Percentiles rank a stretch among this genome's conserved stretches.
phyloP scores from a whole-genome alignment of 441 rosid genomes.

The Gossypium laxum region DNA sequence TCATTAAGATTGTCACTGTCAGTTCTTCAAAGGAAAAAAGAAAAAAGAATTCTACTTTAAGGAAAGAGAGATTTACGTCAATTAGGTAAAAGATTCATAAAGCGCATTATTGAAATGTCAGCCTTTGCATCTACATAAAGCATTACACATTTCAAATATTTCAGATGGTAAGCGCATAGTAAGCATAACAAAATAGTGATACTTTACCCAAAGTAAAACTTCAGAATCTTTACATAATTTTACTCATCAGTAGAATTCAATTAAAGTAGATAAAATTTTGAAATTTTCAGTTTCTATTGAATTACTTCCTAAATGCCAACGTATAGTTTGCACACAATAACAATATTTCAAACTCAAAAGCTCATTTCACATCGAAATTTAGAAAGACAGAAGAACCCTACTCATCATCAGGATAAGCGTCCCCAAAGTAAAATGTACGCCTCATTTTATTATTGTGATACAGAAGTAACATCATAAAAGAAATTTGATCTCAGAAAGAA shows the following conservation, averaged over 20 bases:
- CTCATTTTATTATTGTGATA: background rate
- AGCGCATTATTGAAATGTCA: background rate
- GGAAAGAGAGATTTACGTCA: background rate
- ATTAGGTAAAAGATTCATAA: background rate
- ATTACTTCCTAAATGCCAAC: background rate
- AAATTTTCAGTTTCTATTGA: background rate
- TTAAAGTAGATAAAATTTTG: background rate
- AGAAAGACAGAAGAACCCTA: background rate
- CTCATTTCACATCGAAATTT: background rate
- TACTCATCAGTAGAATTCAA: background rate
- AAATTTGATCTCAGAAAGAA: background rate
- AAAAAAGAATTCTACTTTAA: background rate
- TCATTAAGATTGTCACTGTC: background rate
- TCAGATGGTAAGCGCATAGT: background rate
- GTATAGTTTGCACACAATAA: background rate
- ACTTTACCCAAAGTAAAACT: background rate
- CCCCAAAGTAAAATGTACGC: background rate
- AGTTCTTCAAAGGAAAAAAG: background rate
- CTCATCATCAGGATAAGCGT: background rate
- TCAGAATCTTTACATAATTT: background rate
- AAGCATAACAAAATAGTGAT: background rate
- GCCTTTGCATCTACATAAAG: background rate
- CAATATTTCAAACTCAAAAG: background rate
- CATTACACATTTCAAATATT: background rate
- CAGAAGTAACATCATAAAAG: constrained; percentile 1